These are phyloP conservation scores for Fusarium sp. DNA, from an alignment of 2,329 filamentous ascomycete genomes.

Conservation along the genomic window DNA sequence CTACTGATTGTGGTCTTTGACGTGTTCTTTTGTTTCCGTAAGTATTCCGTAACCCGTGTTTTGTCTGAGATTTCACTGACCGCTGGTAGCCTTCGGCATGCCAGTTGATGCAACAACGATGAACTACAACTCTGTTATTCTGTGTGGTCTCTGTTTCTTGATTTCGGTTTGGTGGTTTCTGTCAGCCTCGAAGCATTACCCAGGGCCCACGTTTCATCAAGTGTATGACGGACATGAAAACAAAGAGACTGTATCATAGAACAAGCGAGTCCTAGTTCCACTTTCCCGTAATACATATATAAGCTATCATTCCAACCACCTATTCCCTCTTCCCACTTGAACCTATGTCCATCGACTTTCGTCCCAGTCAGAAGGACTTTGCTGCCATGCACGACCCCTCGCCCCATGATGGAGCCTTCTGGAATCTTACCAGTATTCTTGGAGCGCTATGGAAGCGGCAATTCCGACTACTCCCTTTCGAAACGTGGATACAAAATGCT, in stretches of 20 bases:
- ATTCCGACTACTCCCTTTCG: accelerated
- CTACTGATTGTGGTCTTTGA: conserved; percentile 34
- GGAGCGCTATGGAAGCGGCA: accelerated
- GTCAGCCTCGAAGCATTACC: conserved; percentile 32
- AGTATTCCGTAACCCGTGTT: neutral
- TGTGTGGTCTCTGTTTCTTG: conserved; percentile 24
- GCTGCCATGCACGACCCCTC: neutral
- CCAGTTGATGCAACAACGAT: conserved; percentile 36
- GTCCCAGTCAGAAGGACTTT: neutral
- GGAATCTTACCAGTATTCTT: accelerated
- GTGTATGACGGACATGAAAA: neutral
- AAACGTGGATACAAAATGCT: neutral
- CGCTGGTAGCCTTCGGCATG: conserved; percentile 20
- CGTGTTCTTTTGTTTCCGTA: conserved; percentile 40
- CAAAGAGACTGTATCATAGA: neutral
- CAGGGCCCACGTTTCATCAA: conserved; percentile 26
- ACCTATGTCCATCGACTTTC: neutral
- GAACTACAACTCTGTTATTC: conserved; percentile 40
- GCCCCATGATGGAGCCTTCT: accelerated
- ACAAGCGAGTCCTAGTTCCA: too few species aligned
- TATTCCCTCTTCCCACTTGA: neutral
- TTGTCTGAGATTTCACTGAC: neutral
- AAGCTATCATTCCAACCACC: accelerated
- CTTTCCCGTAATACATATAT: neutral
- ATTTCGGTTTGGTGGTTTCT: conserved; percentile 33